phyloP scores from a whole-genome alignment of 306 rosid species.

The Begonia masoniana region DNA sequence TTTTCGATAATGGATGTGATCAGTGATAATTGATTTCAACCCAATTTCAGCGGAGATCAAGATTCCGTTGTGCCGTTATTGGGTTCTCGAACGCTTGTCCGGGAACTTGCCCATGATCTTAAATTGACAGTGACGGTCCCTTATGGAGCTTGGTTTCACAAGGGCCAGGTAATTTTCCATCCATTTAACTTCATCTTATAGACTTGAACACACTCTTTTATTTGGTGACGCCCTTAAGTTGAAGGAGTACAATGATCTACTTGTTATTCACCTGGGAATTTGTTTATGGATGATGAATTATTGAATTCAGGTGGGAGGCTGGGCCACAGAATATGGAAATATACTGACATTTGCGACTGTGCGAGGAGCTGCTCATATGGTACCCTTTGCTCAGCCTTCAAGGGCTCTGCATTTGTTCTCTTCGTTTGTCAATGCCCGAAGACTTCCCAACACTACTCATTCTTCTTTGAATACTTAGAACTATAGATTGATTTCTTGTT shows the following conservation, averaged over 20 bases:
- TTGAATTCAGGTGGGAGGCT: conserved; percentile 48
- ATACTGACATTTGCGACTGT: conserved; percentile 66
- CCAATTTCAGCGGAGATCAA: conserved; percentile 57
- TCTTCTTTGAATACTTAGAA: conserved; percentile 29
- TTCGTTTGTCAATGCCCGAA: conserved; percentile 40
- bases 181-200: too few relatives aligned
- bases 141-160: conserved; percentile 82
- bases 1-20: not conserved
- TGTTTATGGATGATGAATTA: too few relatives aligned
- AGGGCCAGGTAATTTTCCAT: conserved; percentile 47
- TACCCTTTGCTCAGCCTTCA: conserved; percentile 81
- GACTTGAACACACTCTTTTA: too few relatives aligned
- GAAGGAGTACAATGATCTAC: too few relatives aligned
- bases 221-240: too few relatives aligned
- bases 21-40: not conserved
- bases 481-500: not conserved
- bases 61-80: conserved; percentile 79
- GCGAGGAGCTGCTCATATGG: conserved; percentile 90
- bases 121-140: conserved; percentile 51
- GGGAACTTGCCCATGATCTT: conserved; percentile 68
- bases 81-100: conserved; percentile 65
- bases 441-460: conserved; percentile 54
- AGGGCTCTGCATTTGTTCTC: conserved; percentile 64
- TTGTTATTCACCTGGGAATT: too few relatives aligned
- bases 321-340: conserved; percentile 82